Evolutionary conservation across 768 basidiomycete species (phyloP).

Genomic region (Boletus pseudopeckii): DNA sequence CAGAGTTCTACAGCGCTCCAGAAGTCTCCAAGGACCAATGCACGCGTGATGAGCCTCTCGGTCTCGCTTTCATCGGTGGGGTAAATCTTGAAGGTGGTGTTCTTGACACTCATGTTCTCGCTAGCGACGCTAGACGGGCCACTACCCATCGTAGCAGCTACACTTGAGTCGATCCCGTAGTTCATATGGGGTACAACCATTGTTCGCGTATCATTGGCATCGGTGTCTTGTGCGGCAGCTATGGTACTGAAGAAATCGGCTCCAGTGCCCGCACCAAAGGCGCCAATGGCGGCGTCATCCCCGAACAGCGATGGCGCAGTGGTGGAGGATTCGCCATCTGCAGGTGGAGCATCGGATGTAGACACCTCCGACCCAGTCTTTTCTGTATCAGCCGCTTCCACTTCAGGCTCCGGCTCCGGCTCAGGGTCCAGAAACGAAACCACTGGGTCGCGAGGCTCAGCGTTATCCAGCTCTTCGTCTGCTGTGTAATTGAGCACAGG

Average conservation of each 20-base stretch:
- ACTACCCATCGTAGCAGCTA: constrained; percentile 94
- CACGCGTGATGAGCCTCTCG: constrained; percentile 86
- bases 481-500: constrained; percentile 30
- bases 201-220: constrained; percentile 28
- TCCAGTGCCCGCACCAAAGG: constrained; percentile 48
- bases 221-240: constrained; percentile 47
- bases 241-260: constrained; percentile 90
- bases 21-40: constrained; percentile 95
- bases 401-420: constrained; percentile 46
- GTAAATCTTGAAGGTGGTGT: constrained; percentile 87
- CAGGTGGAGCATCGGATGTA: constrained; percentile 61
- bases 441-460: constrained; percentile 65
- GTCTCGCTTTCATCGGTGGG: constrained; percentile 82
- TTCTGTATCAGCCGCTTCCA: constrained; percentile 29
- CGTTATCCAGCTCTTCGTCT: constrained; percentile 41
- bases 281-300: constrained; percentile 64
- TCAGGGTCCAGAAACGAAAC: constrained; percentile 72
- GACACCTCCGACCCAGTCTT: constrained; percentile 66
- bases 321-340: constrained; percentile 75
- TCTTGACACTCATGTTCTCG: constrained; percentile 49
- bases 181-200: constrained; percentile 76
- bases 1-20: constrained; percentile 88
- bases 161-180: constrained; percentile 81
- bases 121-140: constrained; percentile 76
- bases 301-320: constrained; percentile 87